phyloP scores from a whole-genome alignment of 1,284 basidiomycete genomes.

The Puccinia polysora region DNA sequence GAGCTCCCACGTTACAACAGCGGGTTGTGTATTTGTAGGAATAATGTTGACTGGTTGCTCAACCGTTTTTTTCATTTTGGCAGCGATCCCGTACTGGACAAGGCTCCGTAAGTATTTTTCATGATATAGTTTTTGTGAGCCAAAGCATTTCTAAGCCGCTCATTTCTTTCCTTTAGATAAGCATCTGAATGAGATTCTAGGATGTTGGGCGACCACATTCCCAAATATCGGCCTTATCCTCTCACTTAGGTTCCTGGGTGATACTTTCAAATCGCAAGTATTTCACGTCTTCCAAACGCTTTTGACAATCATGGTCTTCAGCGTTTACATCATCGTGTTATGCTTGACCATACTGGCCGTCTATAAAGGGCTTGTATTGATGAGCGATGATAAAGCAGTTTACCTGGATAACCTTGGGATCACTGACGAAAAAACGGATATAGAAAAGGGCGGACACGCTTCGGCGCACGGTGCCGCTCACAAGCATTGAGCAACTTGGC shows the following conservation, averaged over 20 bases:
- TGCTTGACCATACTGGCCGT: conserved; percentile 22
- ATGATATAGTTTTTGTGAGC: not conserved
- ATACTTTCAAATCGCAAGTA: conserved; percentile 6
- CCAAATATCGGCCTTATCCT: conserved; percentile 25
- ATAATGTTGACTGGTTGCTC: conserved; percentile 27
- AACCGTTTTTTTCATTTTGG: conserved; percentile 21
- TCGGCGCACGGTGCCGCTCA: not conserved
- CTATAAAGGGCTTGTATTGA: conserved; percentile 17
- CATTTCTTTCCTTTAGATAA: conserved; percentile 3
- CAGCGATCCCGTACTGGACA: conserved; percentile 31
- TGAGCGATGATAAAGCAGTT: conserved; percentile 18
- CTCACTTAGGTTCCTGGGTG: conserved; percentile 28
- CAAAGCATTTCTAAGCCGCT: not conserved
- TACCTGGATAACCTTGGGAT: conserved; percentile 15
- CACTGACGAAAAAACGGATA: not conserved
- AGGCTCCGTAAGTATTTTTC: conserved; percentile 7
- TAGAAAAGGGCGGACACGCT: conserved; percentile 15
- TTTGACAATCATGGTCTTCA: conserved; percentile 18
- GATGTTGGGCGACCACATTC: conserved; percentile 38
- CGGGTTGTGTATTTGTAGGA: conserved; percentile 15
- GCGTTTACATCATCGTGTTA: conserved; percentile 19
- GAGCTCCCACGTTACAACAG: not conserved
- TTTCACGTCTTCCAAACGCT: conserved; percentile 11
- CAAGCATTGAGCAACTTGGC: no score
- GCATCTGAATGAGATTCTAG: conserved; percentile 30